phyloP scores from a whole-genome alignment of 75 land plant species.

The Pinus albicaulis region DNA sequence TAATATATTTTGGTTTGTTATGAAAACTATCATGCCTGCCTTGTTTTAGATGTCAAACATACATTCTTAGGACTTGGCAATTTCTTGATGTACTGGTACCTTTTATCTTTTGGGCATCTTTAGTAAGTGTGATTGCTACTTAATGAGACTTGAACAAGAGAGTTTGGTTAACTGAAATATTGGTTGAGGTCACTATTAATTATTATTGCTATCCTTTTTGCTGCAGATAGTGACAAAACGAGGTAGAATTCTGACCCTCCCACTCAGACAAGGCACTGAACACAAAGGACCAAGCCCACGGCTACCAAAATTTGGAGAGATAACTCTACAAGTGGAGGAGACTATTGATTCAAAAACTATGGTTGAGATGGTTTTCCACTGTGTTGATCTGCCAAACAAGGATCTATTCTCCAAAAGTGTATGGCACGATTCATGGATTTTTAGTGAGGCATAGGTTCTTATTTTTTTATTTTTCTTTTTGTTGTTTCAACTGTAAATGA shows the following conservation, averaged over 20 bases:
- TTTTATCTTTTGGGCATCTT: background rate
- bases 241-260: conserved; percentile 30
- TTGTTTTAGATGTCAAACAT: no score
- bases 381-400: conserved; percentile 61
- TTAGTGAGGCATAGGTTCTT: background rate
- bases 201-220: background rate
- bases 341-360: conserved; percentile 54
- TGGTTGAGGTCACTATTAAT: background rate
- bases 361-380: conserved; percentile 58
- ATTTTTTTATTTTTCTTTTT: background rate
- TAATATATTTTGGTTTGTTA: background rate
- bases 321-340: conserved; percentile 83
- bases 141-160: background rate
- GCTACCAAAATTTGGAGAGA: conserved; percentile 33
- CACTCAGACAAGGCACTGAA: conserved; percentile 29
- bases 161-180: background rate
- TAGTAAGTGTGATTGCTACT: background rate
- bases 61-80: no score
- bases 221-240: conserved; percentile 73
- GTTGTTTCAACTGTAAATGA: background rate
- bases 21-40: background rate
- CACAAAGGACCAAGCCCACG: background rate
- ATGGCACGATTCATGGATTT: conserved; percentile 13
- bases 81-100: background rate
- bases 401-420: conserved; percentile 87